Conservation (phyloP, 2,329 filamentous ascomycete genomes). For the Xylariaceae sp. region DNA sequence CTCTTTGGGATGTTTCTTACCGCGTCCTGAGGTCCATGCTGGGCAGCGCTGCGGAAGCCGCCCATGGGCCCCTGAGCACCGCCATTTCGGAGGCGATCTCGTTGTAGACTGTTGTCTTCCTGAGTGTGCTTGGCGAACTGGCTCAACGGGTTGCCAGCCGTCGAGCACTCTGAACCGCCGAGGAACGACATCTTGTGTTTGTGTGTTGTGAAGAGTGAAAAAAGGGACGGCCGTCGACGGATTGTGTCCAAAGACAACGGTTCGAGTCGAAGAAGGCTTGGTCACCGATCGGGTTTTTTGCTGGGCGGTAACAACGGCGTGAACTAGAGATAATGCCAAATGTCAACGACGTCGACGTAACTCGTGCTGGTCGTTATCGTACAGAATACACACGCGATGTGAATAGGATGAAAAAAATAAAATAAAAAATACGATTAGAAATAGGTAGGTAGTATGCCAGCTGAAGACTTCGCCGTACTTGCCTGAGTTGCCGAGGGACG, state of each 20-base stretch:
- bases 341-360: too few relatives aligned
- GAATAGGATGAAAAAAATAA: not conserved
- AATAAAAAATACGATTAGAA: not conserved
- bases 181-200: slow-evolving; percentile 77
- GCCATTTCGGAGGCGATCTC: slow-evolving; percentile 77
- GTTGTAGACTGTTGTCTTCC: slow-evolving; percentile 90
- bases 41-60: slow-evolving; percentile 68
- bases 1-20: slow-evolving; percentile 35
- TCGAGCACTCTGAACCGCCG: slow-evolving; percentile 92
- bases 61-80: slow-evolving; percentile 66
- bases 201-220: slow-evolving; percentile 10
- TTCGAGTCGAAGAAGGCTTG: not conserved
- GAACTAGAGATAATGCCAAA: not conserved
- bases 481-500: not conserved
- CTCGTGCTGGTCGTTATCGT: not conserved
- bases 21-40: slow-evolving; percentile 68
- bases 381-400: not conserved
- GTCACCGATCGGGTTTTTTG: not conserved
- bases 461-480: not conserved
- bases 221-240: slow-evolving; percentile 1
- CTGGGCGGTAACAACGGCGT: not conserved
- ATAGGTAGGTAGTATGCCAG: not conserved
- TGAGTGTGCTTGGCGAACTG: slow-evolving; percentile 97
- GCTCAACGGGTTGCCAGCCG: slow-evolving; percentile 88
- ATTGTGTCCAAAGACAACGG: not conserved